Evolutionary conservation across 306 rosid genomes (phyloP).

Genomic region (Cucurbita ficifolia): DNA sequence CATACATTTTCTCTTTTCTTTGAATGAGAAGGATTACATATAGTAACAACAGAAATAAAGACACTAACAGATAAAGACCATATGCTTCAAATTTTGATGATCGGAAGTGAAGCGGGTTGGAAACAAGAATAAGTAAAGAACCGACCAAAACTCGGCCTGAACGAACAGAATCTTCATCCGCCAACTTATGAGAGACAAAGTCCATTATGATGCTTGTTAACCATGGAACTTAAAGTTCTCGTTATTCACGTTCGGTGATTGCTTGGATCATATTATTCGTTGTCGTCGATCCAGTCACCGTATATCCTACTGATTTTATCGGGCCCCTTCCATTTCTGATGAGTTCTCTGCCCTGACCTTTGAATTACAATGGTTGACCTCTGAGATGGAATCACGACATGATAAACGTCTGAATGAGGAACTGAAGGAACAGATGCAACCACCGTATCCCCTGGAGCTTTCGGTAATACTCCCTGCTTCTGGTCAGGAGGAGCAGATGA

Average conservation of each 20-base stretch:
- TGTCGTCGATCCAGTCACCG: slow-evolving; percentile 95
- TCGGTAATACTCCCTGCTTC: slow-evolving; percentile 54
- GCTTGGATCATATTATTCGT: slow-evolving; percentile 29
- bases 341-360: slow-evolving; percentile 76
- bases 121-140: not conserved
- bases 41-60: not conserved
- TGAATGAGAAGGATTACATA: not conserved
- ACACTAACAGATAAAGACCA: not conserved
- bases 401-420: slow-evolving; percentile 67
- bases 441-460: slow-evolving; percentile 43
- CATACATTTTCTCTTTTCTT: not conserved
- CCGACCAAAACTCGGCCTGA: slow-evolving; percentile 15
- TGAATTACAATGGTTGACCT: slow-evolving; percentile 64
- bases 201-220: not conserved
- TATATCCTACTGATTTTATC: slow-evolving; percentile 98
- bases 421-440: slow-evolving; percentile 48
- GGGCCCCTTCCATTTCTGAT: slow-evolving; percentile 97
- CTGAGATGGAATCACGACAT: slow-evolving; percentile 69
- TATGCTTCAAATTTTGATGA: not conserved
- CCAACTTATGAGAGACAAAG: not conserved
- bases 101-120: not conserved
- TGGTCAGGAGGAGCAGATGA: slow-evolving; percentile 37
- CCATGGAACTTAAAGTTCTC: slow-evolving; percentile 1
- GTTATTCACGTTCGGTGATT: not conserved
- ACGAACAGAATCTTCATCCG: slow-evolving; percentile 12